Conservation (phyloP, 2,329 filamentous ascomycete species). For the Hymenoscyphus repandus region DNA sequence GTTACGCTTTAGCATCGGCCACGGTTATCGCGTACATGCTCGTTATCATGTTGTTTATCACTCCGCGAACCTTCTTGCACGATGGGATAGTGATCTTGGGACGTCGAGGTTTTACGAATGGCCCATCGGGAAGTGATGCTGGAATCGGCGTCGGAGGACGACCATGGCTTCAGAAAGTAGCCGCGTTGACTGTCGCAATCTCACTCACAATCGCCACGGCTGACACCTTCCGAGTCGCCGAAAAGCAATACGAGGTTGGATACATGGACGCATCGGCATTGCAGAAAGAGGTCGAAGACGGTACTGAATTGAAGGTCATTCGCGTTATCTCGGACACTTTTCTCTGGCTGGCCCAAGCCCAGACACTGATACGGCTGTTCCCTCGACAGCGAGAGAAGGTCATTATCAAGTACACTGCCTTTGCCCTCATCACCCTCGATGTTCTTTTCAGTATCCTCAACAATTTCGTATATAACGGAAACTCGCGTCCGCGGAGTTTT, state of each 20-base stretch:
- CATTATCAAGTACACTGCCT: conserved; percentile 98
- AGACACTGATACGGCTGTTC: conserved; percentile 92
- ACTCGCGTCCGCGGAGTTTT: conserved; percentile 66
- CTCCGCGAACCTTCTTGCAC: conserved; percentile 86
- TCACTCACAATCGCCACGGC: conserved; percentile 91
- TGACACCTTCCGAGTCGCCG: conserved; percentile 82
- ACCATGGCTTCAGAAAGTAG: conserved; percentile 87
- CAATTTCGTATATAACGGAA: conserved; percentile 64
- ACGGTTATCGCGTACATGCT: conserved; percentile 85
- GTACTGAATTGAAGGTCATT: conserved; percentile 81
- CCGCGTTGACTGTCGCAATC: conserved; percentile 67
- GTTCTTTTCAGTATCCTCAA: conserved; percentile 88
- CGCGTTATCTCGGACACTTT: conserved; percentile 94
- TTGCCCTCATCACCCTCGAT: conserved; percentile 86
- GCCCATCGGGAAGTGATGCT: conserved; percentile 61
- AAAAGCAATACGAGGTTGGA: conserved; percentile 72
- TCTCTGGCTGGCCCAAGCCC: conserved; percentile 93
- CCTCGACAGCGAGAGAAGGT: conserved; percentile 96
- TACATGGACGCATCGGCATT: conserved; percentile 74
- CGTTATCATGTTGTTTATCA: conserved; percentile 84
- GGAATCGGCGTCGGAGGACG: conserved; percentile 84
- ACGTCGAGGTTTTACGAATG: conserved; percentile 77
- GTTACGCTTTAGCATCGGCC: conserved; percentile 86
- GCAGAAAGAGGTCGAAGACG: conserved; percentile 74
- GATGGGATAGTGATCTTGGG: conserved; percentile 79